A percentile compares a stretch with the other conserved stretches of the same genome.
phyloP scores from a whole-genome alignment of 352 stramenopile genomes.

The Pythium phragmiticola region DNA sequence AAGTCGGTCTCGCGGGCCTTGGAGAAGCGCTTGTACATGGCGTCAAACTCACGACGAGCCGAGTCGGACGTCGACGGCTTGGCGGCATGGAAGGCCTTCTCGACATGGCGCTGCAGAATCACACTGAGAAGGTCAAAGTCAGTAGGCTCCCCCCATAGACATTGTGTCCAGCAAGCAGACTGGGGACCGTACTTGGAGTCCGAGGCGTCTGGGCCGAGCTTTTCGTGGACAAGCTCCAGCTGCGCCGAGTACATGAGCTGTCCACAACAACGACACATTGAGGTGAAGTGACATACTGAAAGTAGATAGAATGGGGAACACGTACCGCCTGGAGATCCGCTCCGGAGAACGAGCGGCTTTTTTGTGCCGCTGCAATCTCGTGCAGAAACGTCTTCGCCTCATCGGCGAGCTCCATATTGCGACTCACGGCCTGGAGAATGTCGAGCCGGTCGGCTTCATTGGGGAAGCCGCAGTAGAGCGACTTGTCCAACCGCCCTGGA shows the following conservation, averaged over 20 bases:
- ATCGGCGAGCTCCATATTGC: slow-evolving; percentile 73
- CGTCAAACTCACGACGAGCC: slow-evolving; percentile 60
- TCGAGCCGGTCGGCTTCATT: slow-evolving; percentile 73
- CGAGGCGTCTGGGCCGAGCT: slow-evolving; percentile 48
- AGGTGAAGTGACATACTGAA: not conserved
- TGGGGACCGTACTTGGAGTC: slow-evolving; percentile 44
- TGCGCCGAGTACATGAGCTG: slow-evolving; percentile 94
- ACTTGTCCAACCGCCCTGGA: slow-evolving; percentile 94
- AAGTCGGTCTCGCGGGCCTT: slow-evolving; percentile 74
- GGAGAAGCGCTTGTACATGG: slow-evolving; percentile 68
- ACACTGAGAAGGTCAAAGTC: slow-evolving; percentile 26
- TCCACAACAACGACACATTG: not conserved
- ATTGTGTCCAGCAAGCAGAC: slow-evolving; percentile 8
- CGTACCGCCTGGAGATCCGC: slow-evolving; percentile 92
- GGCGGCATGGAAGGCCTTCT: slow-evolving; percentile 57
- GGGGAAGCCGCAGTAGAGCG: slow-evolving; percentile 91
- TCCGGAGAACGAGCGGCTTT: slow-evolving; percentile 86
- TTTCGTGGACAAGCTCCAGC: slow-evolving; percentile 91
- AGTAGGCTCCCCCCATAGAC: not conserved
- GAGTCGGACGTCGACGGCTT: slow-evolving; percentile 71
- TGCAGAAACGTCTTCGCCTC: slow-evolving; percentile 71
- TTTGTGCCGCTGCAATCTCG: slow-evolving; percentile 63
- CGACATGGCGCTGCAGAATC: slow-evolving; percentile 57
- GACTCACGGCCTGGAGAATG: slow-evolving; percentile 73
- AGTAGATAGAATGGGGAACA: not conserved